Evolutionary conservation across 2,329 filamentous ascomycete genomes (phyloP).

Genomic region (Arthroderma sp.): DNA sequence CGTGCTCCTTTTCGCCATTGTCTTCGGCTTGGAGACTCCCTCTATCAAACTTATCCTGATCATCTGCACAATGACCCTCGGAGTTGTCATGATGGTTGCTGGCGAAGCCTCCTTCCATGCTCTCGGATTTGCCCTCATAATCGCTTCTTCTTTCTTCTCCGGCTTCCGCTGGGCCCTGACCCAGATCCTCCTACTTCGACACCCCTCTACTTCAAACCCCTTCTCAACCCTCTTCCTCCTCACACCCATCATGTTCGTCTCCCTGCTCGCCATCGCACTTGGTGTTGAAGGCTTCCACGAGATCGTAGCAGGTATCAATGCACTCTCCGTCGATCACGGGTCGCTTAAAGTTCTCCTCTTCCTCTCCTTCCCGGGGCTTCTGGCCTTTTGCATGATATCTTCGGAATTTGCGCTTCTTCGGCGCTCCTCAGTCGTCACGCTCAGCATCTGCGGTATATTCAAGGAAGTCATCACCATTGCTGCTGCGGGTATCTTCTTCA

Average conservation of each 20-base stretch:
- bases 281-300: constrained; percentile 68
- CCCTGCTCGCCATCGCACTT: constrained; percentile 66
- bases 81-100: constrained; percentile 96
- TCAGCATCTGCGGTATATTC: constrained; percentile 95
- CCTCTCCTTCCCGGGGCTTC: constrained; percentile 74
- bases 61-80: constrained; percentile 80
- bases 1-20: constrained; percentile 85
- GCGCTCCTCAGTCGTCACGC: constrained; percentile 86
- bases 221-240: constrained; percentile 96
- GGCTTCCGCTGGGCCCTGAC: constrained; percentile 98
- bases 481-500: constrained; percentile 75
- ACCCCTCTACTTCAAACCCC: constrained; percentile 88
- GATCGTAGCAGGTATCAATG: constrained; percentile 53
- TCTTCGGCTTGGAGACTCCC: constrained; percentile 80
- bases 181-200: constrained; percentile 84
- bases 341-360: constrained; percentile 54
- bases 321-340: constrained; percentile 58
- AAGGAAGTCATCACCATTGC: constrained; percentile 96
- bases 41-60: constrained; percentile 77
- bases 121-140: constrained; percentile 81
- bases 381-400: constrained; percentile 94
- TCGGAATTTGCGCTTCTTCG: constrained; percentile 92
- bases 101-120: constrained; percentile 84
- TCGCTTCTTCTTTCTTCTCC: constrained; percentile 85
- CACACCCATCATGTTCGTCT: constrained; percentile 91